Evolutionary conservation across 202 grass and related monocot species (phyloP), one percentile per base, ranked within the genome.

Genomic region (Brachypodium distachyon): DNA sequence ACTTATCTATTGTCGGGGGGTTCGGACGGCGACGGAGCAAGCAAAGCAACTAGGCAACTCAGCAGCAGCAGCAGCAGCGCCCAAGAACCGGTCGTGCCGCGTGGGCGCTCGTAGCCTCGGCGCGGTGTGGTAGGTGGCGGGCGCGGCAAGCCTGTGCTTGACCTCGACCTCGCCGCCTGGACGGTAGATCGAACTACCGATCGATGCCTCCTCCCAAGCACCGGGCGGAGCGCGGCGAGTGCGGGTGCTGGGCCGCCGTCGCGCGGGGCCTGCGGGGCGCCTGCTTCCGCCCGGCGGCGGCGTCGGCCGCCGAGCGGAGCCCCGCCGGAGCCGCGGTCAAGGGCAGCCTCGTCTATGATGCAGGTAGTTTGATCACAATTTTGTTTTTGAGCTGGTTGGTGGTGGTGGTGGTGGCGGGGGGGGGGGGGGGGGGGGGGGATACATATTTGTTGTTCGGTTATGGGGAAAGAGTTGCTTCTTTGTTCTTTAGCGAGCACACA

Each of bases 181-280:
- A 58, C 61, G 37, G 53, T 70, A 49, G 27, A 26, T 13, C n/a
- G 37, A 12, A 57, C 5, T 11, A 12, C 5, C 23, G 8, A 46
- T 69, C 41, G 62, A 80, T 87, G 86, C 54, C 42, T 85, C 60
- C 50, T 85, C 33, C 80, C 17, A 34, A 22, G 52, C 60, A 63
- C 14, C 66, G 26, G 83, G 83, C 83, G 85, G 85, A 74, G 66
- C 46, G 67, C 54, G 39, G 84, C 5, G 64, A 41, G 7, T 89
- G 94, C 73, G 90, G 88, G 7, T 97, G 94, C 90, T 97, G 88
- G 90, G 83, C 90, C 72, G 88, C 79, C 14, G 61, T 97, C 34
- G 32, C 83, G 12, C 61, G 81, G 26, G 78, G 94, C 17, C 32
- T 97, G 29, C 70, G 94, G 3, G 88, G 83, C 11, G 46, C 71